Base-by-base conservation (phyloP, 2,329 filamentous ascomycete genomes). In the Neopestalotiopsis sp. region DNA sequence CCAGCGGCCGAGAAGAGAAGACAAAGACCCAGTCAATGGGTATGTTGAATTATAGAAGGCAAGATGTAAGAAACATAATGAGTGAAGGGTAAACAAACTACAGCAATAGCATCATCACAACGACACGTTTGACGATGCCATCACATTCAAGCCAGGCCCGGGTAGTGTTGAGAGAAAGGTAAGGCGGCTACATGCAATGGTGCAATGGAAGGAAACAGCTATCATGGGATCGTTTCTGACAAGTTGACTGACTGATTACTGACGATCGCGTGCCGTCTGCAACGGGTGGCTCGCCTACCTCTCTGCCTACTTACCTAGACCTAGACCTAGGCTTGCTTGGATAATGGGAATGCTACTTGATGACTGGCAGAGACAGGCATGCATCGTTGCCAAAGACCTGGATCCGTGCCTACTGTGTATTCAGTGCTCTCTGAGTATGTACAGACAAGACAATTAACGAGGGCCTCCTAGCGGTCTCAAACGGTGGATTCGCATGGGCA, bases 11-110 rank as follows among this genome's bases (percentile, higher is more conserved):
- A 52, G 45, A 72, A 69, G n/a, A 66, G 70, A 75, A 73, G 73
- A 73, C 71, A 74, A 73, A 75, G 74, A 38, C 82, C 83, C 83
- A 85, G 72, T 85, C 84, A 84, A 85, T 85, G 84, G 83, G 81
- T 73, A 71, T 71, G 72, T 75, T 40, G 76, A 75, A 75, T 76
- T 74, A 75, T 76, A 75, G 78, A 72, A 71, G 72, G 74, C 73
- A 73, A 75, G 73, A 75, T 74, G 70, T 77, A 78, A 72, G 68
- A 73, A 58, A 70, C 73, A 75, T 75, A 58, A 17, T 70, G 20
- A 64, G 60, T 28, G 24, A 45, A 66, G 56, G 4, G 45, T 52
- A 52, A 52, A 52, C 45, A 49, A 49, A 28, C 42, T 49, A 49
- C 42, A 57, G 10, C 52, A 45, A 28, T 28, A 28, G 66, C 62